Evolutionary conservation across 345 rosid species (phyloP).

Genomic region (Pistacia vera): DNA sequence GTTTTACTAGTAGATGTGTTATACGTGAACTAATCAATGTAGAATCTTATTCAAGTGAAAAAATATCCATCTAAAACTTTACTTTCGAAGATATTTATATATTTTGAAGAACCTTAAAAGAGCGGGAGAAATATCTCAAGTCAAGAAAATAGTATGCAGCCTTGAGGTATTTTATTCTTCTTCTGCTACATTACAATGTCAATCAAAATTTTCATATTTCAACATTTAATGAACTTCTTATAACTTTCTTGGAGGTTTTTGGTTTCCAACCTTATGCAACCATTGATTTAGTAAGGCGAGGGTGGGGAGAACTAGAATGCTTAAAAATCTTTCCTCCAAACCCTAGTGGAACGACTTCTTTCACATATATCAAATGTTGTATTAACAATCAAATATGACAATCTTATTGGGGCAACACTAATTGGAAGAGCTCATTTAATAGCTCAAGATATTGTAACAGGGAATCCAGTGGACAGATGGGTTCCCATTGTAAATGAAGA

Average conservation of each 20-base stretch:
- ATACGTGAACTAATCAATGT: too few species aligned
- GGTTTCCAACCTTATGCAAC: slow-evolving; percentile 62
- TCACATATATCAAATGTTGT: slow-evolving; percentile 50
- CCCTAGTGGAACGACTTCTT: slow-evolving; percentile 64
- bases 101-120: neutral
- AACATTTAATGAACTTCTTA: neutral
- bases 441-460: slow-evolving; percentile 43
- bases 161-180: neutral
- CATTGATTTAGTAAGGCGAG: slow-evolving; percentile 73
- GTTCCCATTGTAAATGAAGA: slow-evolving; percentile 48
- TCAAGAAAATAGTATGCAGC: slow-evolving; percentile 37
- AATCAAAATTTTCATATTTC: neutral
- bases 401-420: slow-evolving; percentile 54
- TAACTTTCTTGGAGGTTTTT: slow-evolving; percentile 29
- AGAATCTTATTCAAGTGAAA: too few species aligned
- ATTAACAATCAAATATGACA: slow-evolving; percentile 61
- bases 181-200: neutral
- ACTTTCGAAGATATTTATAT: too few species aligned
- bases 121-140: slow-evolving; percentile 35
- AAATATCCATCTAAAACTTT: too few species aligned
- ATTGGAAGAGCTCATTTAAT: slow-evolving; percentile 80
- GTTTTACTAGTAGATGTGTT: too few species aligned
- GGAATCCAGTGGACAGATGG: slow-evolving; percentile 36
- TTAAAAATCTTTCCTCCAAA: slow-evolving; percentile 28
- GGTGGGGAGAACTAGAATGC: slow-evolving; percentile 59